Evolutionary conservation across 1,139 yeast species (phyloP).

Genomic region (Geotrichum carabidarum): DNA sequence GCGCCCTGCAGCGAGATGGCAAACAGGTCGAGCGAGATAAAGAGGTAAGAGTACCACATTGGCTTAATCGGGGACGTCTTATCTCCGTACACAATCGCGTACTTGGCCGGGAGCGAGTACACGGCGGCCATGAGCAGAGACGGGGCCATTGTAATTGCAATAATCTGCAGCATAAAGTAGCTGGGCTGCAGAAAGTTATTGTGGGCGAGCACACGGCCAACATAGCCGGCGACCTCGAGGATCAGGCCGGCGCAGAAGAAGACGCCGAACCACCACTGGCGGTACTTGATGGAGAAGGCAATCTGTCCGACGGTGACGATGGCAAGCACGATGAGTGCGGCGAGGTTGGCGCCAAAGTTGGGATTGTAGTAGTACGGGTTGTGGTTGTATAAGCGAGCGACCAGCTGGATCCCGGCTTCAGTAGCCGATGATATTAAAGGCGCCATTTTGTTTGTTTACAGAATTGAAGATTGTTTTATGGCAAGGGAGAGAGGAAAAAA

Average conservation of each 20-base stretch:
- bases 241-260: constrained; percentile 57
- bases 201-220: constrained; percentile 52
- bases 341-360: constrained; percentile 46
- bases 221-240: constrained; percentile 66
- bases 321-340: constrained; percentile 45
- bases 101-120: constrained; percentile 68
- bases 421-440: neutral
- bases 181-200: constrained; percentile 39
- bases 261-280: constrained; percentile 69
- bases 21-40: constrained; percentile 60
- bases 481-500: too few relatives aligned
- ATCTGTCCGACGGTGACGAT: constrained; percentile 42
- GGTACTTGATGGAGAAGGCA: constrained; percentile 42
- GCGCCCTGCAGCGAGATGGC: constrained; percentile 74
- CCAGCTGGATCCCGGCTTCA: neutral
- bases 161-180: constrained; percentile 58
- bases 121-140: constrained; percentile 87
- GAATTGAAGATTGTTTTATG: neutral
- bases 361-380: constrained; percentile 42
- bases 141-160: constrained; percentile 73
- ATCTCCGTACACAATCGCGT: constrained; percentile 64
- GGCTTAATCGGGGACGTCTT: constrained; percentile 60
- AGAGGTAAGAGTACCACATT: constrained; percentile 65
- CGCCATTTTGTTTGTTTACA: neutral
- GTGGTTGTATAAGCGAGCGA: constrained; percentile 22